phyloP scores from a whole-genome alignment of 2,329 filamentous ascomycete genomes.

The Metarhizium album region DNA sequence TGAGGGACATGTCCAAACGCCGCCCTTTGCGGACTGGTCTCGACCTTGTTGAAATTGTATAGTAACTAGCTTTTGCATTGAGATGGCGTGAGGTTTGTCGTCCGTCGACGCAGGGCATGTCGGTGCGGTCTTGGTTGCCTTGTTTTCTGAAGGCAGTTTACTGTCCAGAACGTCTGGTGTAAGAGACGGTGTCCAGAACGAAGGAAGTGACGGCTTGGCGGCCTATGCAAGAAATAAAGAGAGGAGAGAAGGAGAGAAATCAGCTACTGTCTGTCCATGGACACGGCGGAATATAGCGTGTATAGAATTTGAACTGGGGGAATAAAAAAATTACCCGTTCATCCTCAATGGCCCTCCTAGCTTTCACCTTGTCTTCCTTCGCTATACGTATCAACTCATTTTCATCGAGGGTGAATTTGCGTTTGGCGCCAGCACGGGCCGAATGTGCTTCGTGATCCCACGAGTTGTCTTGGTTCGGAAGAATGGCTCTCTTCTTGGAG shows the following conservation, averaged over 20 bases:
- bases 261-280: neutral
- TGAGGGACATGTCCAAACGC: constrained; percentile 57
- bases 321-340: constrained; percentile 47
- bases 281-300: neutral
- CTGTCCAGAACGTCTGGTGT: constrained; percentile 46
- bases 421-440: constrained; percentile 35
- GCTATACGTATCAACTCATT: constrained; percentile 64
- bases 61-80: constrained; percentile 65
- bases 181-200: constrained; percentile 86
- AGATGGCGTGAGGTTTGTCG: constrained; percentile 59
- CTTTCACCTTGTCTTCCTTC: constrained; percentile 56
- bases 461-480: neutral
- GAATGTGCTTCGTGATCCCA: neutral
- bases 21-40: constrained; percentile 32
- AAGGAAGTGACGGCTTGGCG: constrained; percentile 59
- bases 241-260: neutral
- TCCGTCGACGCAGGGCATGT: constrained; percentile 66
- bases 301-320: neutral
- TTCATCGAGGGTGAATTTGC: constrained; percentile 67
- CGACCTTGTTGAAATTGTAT: constrained; percentile 68
- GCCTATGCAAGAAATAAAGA: constrained; percentile 38
- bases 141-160: constrained; percentile 43
- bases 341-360: constrained; percentile 57
- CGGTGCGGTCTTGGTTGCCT: constrained; percentile 55
- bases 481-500: constrained; percentile 27